Evolutionary conservation across 257 asterid species (phyloP).

Genomic region (Henckelia pumila): DNA sequence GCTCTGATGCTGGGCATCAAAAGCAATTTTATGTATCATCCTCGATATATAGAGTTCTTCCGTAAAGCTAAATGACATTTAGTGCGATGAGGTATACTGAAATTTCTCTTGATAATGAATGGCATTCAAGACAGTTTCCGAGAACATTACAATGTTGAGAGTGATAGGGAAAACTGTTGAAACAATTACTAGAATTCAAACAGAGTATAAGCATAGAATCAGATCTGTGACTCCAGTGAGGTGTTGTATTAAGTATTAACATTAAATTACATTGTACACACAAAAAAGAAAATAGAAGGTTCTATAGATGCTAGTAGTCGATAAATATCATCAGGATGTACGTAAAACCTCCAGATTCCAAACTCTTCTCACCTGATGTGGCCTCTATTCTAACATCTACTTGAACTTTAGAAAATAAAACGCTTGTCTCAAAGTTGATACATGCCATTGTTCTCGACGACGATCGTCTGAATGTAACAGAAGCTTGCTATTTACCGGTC

Average conservation of each 20-base stretch:
- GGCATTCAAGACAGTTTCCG: background rate
- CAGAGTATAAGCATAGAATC: slow-evolving; percentile 19
- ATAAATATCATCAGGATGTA: slow-evolving; percentile 15
- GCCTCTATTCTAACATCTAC: slow-evolving; percentile 22
- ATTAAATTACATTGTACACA: slow-evolving; percentile 28
- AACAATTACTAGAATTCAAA: background rate
- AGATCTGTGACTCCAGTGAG: slow-evolving; percentile 18
- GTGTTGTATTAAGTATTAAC: slow-evolving; percentile 19
- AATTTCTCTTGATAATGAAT: background rate
- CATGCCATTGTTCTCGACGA: background rate
- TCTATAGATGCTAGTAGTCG: slow-evolving; percentile 8
- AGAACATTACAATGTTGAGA: background rate
- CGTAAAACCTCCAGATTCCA: slow-evolving; percentile 3
- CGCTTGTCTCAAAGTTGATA: slow-evolving; percentile 16
- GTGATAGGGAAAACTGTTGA: background rate
- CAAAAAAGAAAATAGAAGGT: background rate
- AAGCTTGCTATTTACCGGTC: slow-evolving; percentile 26
- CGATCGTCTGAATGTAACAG: slow-evolving; percentile 14
- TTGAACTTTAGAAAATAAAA: slow-evolving; percentile 6
- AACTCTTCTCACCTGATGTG: slow-evolving; percentile 9
- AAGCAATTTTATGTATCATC: background rate
- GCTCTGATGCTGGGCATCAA: background rate
- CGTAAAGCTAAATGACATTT: background rate
- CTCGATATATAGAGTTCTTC: background rate
- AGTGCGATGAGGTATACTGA: background rate